These are phyloP conservation scores for Coelastrella sp. DNA, from an alignment of 139 green algal species.

Conservation along the genomic window DNA sequence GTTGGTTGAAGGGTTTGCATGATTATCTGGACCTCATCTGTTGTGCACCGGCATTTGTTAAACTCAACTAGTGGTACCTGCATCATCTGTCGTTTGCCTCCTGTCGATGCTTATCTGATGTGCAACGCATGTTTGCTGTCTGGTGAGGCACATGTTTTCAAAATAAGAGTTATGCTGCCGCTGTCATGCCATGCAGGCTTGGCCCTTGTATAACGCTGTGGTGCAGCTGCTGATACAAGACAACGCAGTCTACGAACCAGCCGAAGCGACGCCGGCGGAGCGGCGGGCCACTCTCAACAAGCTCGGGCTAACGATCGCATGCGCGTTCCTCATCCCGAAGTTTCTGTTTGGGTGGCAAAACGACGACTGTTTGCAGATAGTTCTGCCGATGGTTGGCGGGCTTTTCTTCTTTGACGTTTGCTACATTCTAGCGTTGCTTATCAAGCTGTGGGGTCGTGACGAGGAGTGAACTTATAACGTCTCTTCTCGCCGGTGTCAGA, in stretches of 20 bases:
- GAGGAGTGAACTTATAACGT: background rate
- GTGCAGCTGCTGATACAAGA: slow-evolving; percentile 39
- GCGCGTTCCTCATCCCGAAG: slow-evolving; percentile 32
- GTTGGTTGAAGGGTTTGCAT: too few relatives aligned
- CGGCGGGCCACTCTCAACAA: slow-evolving; percentile 38
- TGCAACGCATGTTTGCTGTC: too few relatives aligned
- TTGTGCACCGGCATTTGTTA: too few relatives aligned
- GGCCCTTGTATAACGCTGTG: slow-evolving; percentile 45
- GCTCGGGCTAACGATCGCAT: slow-evolving; percentile 24
- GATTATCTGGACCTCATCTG: too few relatives aligned
- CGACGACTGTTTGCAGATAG: slow-evolving; percentile 44
- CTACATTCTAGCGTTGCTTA: slow-evolving; percentile 36
- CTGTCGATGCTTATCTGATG: too few relatives aligned
- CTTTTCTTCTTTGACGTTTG: slow-evolving; percentile 45
- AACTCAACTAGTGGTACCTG: too few relatives aligned
- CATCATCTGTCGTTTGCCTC: too few relatives aligned
- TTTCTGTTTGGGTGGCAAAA: slow-evolving; percentile 40
- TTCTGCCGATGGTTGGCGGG: slow-evolving; percentile 35
- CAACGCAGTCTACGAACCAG: slow-evolving; percentile 25
- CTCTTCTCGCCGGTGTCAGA: too few relatives aligned
- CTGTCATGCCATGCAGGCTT: slow-evolving; percentile 7
- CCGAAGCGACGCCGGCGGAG: background rate
- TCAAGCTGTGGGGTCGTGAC: slow-evolving; percentile 38
- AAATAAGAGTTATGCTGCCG: too few relatives aligned
- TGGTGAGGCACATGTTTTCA: too few relatives aligned